Percentiles rank a stretch among this genome's conserved stretches.
phyloP scores from a whole-genome alignment of 495 filamentous ascomycete genomes.

The Lindgomyces ingoldianus region DNA sequence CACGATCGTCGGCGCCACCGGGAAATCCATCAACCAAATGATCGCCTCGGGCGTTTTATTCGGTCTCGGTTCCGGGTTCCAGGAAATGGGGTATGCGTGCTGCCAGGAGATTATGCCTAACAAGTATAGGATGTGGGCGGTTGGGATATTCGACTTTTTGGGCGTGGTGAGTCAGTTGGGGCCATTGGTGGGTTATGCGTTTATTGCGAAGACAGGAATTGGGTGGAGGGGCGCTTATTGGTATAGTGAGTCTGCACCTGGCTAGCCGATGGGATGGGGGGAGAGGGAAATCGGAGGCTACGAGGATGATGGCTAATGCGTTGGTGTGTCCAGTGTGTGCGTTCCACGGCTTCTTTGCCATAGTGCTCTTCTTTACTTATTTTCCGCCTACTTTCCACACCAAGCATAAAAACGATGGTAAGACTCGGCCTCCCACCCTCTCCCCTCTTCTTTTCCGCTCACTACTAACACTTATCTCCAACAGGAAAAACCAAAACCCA shows the following conservation, averaged over 20 bases:
- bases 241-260: conserved; percentile 24
- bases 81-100: conserved; percentile 21
- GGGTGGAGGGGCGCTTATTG: conserved; percentile 21
- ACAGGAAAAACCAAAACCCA: conserved; percentile 22
- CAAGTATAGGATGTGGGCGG: conserved; percentile 13
- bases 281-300: too few species aligned
- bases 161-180: background rate
- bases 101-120: conserved; percentile 11
- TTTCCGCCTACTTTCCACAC: conserved; percentile 15
- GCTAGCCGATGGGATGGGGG: too few species aligned
- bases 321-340: conserved; percentile 11
- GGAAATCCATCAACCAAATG: conserved; percentile 22
- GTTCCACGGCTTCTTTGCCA: conserved; percentile 17
- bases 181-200: conserved; percentile 8
- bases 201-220: conserved; percentile 18
- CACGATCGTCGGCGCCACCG: conserved; percentile 14
- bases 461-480: background rate
- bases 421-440: background rate
- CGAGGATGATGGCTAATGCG: too few species aligned
- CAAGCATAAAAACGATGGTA: conserved; percentile 12
- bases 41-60: conserved; percentile 15
- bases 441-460: background rate
- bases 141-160: conserved; percentile 9
- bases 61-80: conserved; percentile 20
- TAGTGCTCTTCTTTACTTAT: conserved; percentile 14